Conservation (phyloP, 345 rosid species). For the Ceriops zippeliana region DNA sequence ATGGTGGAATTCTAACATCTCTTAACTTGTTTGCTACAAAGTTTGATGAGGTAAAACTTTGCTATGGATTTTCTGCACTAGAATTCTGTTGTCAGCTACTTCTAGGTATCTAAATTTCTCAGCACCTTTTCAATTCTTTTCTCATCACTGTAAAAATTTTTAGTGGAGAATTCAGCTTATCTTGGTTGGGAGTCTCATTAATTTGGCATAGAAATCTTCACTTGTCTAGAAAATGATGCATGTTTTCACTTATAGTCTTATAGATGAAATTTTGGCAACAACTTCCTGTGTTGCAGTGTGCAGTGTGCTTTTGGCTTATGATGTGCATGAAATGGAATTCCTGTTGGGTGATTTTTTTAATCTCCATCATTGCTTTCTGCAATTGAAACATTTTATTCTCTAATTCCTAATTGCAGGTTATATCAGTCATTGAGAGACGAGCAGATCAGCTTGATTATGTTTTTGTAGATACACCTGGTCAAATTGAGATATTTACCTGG, state of each 20-base stretch:
- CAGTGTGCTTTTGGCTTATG: no score
- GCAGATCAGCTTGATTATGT: conserved; percentile 87
- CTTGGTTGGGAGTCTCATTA: no score
- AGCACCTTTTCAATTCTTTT: no score
- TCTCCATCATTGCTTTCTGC: neutral
- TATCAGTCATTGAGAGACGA: conserved; percentile 68
- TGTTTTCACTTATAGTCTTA: no score
- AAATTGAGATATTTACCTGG: conserved; percentile 89
- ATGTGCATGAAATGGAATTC: no score
- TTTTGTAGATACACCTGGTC: conserved; percentile 87
- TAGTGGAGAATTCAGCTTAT: no score
- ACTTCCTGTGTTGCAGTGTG: no score
- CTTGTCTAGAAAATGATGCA: no score
- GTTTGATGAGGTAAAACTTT: conserved; percentile 60
- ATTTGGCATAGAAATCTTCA: no score
- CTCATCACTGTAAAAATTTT: no score
- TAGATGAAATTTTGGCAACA: no score
- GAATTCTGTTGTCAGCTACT: neutral
- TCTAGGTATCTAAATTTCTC: neutral
- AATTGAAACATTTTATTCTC: neutral
- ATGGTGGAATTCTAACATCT: conserved; percentile 76
- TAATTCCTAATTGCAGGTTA: conserved; percentile 40
- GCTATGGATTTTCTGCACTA: neutral
- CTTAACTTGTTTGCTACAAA: conserved; percentile 80
- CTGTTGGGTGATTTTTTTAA: neutral